Evolutionary conservation across 2,329 filamentous ascomycete species (phyloP).

Genomic region (Trichoderma citrinoviride): DNA sequence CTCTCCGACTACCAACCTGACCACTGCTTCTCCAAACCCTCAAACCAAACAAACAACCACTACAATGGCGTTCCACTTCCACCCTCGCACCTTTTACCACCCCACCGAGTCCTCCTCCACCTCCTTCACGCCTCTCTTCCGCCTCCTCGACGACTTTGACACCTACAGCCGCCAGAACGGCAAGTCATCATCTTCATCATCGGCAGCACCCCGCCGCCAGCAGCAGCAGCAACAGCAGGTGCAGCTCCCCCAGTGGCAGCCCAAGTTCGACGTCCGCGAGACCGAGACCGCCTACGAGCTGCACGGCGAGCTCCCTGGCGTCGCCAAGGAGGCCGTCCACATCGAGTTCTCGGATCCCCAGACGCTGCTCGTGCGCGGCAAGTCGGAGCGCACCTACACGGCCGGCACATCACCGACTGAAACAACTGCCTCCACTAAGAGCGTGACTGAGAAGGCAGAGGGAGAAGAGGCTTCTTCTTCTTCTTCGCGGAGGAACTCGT

Average conservation of each 20-base stretch:
- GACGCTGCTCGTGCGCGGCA: conserved; percentile 69
- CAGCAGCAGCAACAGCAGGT: neutral
- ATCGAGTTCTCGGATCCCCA: conserved; percentile 78
- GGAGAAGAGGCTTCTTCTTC: conserved; percentile 25
- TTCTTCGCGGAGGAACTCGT: conserved; percentile 38
- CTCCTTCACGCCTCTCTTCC: conserved; percentile 60
- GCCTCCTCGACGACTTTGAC: conserved; percentile 63
- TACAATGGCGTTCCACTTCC: conserved; percentile 59
- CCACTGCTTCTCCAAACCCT: neutral
- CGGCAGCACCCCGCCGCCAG: conserved; percentile 23
- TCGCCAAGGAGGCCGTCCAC: conserved; percentile 69
- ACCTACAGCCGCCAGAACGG: conserved; percentile 47
- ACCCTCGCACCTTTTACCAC: conserved; percentile 49
- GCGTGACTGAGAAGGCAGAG: conserved; percentile 42
- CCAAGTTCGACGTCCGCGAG: conserved; percentile 77
- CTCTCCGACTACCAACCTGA: neutral
- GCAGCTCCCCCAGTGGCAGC: conserved; percentile 59
- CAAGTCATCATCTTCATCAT: conserved; percentile 29
- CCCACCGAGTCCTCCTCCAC: conserved; percentile 53
- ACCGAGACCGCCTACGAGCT: conserved; percentile 67
- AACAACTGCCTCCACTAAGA: conserved; percentile 35
- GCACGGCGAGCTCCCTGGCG: conserved; percentile 74
- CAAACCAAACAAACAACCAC: conserved; percentile 7
- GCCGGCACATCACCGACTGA: conserved; percentile 52
- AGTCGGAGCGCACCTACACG: conserved; percentile 62